Base-by-base conservation (phyloP, 768 basidiomycete species). In the Russula griseocarnosa region DNA sequence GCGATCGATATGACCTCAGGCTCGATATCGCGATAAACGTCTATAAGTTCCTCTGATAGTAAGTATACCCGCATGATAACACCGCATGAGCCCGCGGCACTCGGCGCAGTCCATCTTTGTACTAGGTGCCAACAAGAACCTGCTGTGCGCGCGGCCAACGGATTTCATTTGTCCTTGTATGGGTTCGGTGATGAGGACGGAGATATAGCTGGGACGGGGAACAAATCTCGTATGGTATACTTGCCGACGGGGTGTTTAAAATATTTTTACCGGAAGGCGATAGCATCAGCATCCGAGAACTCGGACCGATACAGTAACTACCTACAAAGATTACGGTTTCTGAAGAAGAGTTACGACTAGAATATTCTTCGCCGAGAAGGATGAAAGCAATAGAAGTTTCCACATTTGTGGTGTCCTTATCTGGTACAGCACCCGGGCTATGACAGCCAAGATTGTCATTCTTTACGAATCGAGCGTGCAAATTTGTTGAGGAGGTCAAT, bases 41-140 rank as follows among this genome's bases (percentile, higher is more conserved):
- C 5, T 96, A 89, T 52, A 24, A 61, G 16, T 24, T n/a, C 26
- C 36, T 26, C 42, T 34, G 13, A 79, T 79, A 9, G 86, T 94
- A 38, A 1, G 36, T 13, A 5, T 80, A 88, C 67, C 93, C 93
- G 6, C 85, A 93, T 72, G 75, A 75, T 55, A 81, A 86, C 66
- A 74, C 82, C 51, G 72, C 76, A 5, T 20, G 79, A 80, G 28
- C 83, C 86, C 26, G 75, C 92, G 28, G 95, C 97, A 71, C 78
- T 95, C 1, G 95, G 94, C 0, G 95, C 87, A 13, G 36, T 88
- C 86, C n/a, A 87, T 95, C 61, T 97, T 95, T 70, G 87, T 95
- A 14, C 87, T 95, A 14, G 68, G 81, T 60, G 82, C 79, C 5
- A 94, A 97, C 76, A 86, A 78, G 71, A 86, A 87, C 71, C 58